These are phyloP conservation scores for Brassica balearica DNA, from an alignment of 441 rosid genomes.

Conservation along the genomic window DNA sequence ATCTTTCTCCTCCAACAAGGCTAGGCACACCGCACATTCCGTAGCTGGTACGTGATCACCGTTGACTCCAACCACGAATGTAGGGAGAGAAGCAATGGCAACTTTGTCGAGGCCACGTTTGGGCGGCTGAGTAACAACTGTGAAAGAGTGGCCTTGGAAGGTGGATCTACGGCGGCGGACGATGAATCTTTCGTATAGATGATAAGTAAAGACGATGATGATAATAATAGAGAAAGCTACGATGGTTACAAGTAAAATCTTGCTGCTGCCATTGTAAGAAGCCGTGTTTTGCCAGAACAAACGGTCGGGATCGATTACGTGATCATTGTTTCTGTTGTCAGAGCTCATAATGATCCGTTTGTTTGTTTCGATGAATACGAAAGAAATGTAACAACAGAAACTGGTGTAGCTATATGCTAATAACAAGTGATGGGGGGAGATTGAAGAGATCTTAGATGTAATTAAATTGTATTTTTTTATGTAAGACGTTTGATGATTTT, in stretches of 20 bases:
- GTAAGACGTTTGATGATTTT: neutral
- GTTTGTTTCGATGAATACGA: neutral
- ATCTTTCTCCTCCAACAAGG: constrained; percentile 57
- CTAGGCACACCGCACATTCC: constrained; percentile 64
- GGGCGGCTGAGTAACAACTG: constrained; percentile 40
- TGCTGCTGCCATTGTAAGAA: constrained; percentile 47
- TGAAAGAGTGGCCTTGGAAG: constrained; percentile 5
- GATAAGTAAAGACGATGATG: constrained; percentile 42
- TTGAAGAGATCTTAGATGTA: constrained; percentile 15
- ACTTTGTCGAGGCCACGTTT: constrained; percentile 55
- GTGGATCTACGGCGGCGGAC: constrained; percentile 43
- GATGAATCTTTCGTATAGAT: constrained; percentile 49
- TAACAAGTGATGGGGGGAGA: neutral
- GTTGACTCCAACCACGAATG: constrained; percentile 44
- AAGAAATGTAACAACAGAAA: constrained; percentile 2
- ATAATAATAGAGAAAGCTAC: constrained; percentile 48
- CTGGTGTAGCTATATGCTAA: neutral
- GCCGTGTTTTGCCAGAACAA: constrained; percentile 1
- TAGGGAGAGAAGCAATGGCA: constrained; percentile 55
- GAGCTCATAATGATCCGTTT: constrained; percentile 23
- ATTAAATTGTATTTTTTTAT: neutral
- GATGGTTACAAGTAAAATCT: constrained; percentile 51
- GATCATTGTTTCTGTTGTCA: neutral
- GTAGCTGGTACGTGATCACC: constrained; percentile 19
- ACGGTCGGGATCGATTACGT: neutral